Conservation (phyloP, 257 asterid genomes). For the Avicennia marina region DNA sequence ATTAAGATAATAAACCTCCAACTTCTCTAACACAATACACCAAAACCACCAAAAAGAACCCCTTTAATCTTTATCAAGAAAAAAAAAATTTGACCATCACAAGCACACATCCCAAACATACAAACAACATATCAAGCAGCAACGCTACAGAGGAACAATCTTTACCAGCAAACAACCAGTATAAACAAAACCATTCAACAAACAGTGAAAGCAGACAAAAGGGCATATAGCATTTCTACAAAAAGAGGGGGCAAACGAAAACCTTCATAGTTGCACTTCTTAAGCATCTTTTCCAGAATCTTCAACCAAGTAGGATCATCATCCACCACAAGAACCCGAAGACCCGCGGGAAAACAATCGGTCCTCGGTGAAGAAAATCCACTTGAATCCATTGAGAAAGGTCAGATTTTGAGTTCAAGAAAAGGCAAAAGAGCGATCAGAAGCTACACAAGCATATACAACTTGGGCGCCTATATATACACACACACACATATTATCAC, state of each 20-base stretch:
- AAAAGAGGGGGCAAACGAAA: neutral
- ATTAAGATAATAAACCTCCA: too few relatives aligned
- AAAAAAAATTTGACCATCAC: too few relatives aligned
- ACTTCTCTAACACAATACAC: too few relatives aligned
- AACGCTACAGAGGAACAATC: too few relatives aligned
- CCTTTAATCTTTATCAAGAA: too few relatives aligned
- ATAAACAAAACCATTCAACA: neutral
- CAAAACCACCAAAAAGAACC: too few relatives aligned
- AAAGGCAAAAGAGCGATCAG: conserved; percentile 28
- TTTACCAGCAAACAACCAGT: neutral
- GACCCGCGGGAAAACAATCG: conserved; percentile 83
- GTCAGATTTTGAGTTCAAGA: conserved; percentile 15
- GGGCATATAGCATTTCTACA: conserved; percentile 21
- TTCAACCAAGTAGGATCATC: conserved; percentile 97
- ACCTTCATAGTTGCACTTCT: conserved; percentile 93
- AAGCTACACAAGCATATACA: conserved; percentile 19
- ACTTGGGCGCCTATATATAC: conserved; percentile 11
- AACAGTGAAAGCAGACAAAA: neutral
- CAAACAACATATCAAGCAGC: conserved; percentile 8
- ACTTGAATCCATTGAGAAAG: conserved; percentile 43
- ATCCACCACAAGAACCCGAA: conserved; percentile 91
- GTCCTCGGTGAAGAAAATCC: conserved; percentile 64
- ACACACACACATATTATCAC: neutral
- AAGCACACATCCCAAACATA: neutral
- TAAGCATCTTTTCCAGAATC: conserved; percentile 98